Evolutionary conservation across 305 asterid species (phyloP).

Genomic region (Fraxinus albicans): DNA sequence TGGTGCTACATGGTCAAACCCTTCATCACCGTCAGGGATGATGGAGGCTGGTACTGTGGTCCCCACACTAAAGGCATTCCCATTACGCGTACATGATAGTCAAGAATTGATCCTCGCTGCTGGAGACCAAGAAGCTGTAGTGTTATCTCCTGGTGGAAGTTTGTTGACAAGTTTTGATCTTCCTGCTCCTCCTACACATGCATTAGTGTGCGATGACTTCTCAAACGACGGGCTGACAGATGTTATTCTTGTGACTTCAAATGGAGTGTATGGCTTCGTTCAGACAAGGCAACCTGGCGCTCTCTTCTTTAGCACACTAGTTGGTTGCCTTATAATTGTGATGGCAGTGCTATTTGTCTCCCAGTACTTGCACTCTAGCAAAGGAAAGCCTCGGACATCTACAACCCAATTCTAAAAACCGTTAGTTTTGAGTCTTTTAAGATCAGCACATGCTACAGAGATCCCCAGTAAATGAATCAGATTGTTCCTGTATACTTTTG

Average conservation of each 20-base stretch:
- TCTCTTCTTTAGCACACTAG: slow-evolving; percentile 88
- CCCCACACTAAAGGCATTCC: slow-evolving; percentile 79
- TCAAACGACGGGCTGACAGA: slow-evolving; percentile 88
- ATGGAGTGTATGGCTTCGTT: slow-evolving; percentile 86
- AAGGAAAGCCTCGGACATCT: slow-evolving; percentile 76
- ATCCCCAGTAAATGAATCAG: background rate
- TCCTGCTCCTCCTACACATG: slow-evolving; percentile 86
- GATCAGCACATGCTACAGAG: background rate
- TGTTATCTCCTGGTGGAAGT: slow-evolving; percentile 86
- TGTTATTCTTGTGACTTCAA: slow-evolving; percentile 68
- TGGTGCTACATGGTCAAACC: slow-evolving; percentile 93
- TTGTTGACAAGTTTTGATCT: slow-evolving; percentile 58
- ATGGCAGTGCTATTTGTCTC: slow-evolving; percentile 89
- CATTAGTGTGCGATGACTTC: slow-evolving; percentile 71
- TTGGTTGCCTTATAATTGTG: slow-evolving; percentile 84
- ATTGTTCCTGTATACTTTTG: background rate
- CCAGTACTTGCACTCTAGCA: slow-evolving; percentile 66
- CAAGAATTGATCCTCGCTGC: slow-evolving; percentile 77
- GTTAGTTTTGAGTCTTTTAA: background rate
- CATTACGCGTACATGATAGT: slow-evolving; percentile 68
- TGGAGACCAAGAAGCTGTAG: slow-evolving; percentile 90
- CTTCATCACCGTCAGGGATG: slow-evolving; percentile 81
- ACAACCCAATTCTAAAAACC: slow-evolving; percentile 46
- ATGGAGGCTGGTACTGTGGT: slow-evolving; percentile 58
- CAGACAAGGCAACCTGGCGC: slow-evolving; percentile 99